A percentile compares a stretch with the other conserved stretches of the same genome.
phyloP scores from a whole-genome alignment of 306 rosid genomes.

The Myrica gale region DNA sequence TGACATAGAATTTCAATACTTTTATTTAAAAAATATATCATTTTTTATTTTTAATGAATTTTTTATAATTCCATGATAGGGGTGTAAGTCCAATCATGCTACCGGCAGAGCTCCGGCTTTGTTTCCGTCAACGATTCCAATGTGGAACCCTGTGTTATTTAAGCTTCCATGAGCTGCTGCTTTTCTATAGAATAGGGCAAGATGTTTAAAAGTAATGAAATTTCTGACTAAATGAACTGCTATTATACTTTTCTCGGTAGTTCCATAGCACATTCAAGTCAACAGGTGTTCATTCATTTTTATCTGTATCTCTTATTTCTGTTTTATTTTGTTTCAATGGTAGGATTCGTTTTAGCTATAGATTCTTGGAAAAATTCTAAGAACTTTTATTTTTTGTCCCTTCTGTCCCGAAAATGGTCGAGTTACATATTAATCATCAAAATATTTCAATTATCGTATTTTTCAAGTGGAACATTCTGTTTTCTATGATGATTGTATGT shows the following conservation, averaged over 20 bases:
- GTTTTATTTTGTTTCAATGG: conserved; percentile 3
- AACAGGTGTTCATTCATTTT: not conserved
- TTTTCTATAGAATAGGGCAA: conserved; percentile 82
- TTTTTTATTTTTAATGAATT: no score
- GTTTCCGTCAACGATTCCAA: no score
- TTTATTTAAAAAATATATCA: no score
- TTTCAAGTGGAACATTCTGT: not conserved
- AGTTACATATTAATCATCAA: not conserved
- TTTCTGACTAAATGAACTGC: conserved; percentile 4
- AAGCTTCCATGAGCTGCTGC: conserved; percentile 81
- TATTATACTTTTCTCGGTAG: not conserved
- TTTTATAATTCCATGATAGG: no score
- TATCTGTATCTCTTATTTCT: not conserved
- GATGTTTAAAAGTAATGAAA: conserved; percentile 72
- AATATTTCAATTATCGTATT: not conserved
- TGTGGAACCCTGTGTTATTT: conserved; percentile 94
- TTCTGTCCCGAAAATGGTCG: not conserved
- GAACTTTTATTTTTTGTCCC: not conserved
- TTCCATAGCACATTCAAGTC: not conserved
- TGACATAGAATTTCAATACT: no score
- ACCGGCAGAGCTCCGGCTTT: no score
- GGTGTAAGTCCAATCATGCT: no score
- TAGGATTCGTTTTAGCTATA: not conserved
- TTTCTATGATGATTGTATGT: not conserved
- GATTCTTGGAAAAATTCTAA: not conserved